A percentile compares a stretch with the other conserved stretches of the same genome.
Evolutionary conservation across 2,329 filamentous ascomycete genomes (phyloP).

Genomic region (Seiridium unicorne): DNA sequence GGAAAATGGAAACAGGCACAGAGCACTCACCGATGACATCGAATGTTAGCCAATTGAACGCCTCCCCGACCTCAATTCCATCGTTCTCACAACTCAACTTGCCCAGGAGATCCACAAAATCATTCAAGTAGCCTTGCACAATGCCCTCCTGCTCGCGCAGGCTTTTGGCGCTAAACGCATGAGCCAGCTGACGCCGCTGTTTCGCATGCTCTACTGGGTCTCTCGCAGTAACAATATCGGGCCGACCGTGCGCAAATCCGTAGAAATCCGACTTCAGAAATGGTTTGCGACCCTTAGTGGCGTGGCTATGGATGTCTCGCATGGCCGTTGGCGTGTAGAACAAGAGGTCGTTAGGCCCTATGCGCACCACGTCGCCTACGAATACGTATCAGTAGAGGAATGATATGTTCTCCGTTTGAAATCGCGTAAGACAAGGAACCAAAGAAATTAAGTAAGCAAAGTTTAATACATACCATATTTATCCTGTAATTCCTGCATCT

Average conservation of each 20-base stretch:
- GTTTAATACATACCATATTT: not conserved
- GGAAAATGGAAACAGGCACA: not conserved
- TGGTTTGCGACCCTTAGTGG: slow-evolving; percentile 10
- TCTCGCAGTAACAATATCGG: slow-evolving; percentile 8
- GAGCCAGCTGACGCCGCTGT: slow-evolving; percentile 10
- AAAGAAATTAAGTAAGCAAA: not conserved
- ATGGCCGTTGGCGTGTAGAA: slow-evolving; percentile 28
- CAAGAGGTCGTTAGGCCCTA: slow-evolving; percentile 32
- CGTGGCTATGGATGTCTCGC: slow-evolving; percentile 32
- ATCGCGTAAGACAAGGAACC: not conserved
- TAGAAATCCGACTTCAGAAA: slow-evolving; percentile 14
- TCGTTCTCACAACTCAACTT: slow-evolving; percentile 2
- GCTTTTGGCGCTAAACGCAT: slow-evolving; percentile 15
- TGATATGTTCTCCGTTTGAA: not conserved
- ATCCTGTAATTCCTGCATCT: not conserved
- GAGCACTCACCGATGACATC: slow-evolving; percentile 5
- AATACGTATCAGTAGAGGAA: not conserved
- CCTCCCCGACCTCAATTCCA: slow-evolving; percentile 8
- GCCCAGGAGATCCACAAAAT: slow-evolving; percentile 14
- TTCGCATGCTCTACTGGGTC: slow-evolving; percentile 14
- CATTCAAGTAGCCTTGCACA: slow-evolving; percentile 14
- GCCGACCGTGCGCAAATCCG: not conserved
- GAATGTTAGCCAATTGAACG: slow-evolving; percentile 8
- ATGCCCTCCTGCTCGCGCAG: slow-evolving; percentile 16
- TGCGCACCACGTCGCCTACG: slow-evolving; percentile 24